Conservation (phyloP, 345 rosid genomes). For the Trapa incisa region DNA sequence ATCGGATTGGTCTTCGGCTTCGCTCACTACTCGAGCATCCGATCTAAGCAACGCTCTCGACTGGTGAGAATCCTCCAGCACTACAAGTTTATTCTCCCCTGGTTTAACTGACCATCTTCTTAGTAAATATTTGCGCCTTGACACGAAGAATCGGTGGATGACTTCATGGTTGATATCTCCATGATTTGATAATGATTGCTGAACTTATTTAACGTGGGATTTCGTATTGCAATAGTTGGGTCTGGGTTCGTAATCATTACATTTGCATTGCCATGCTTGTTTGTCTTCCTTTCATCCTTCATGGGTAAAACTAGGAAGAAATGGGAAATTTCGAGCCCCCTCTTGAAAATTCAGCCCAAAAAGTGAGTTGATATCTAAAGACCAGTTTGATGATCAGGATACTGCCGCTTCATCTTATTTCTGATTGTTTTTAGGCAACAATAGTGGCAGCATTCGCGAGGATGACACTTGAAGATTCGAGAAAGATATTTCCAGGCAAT, state of each 20-base stretch:
- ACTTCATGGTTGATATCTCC: neutral
- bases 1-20: constrained; percentile 54
- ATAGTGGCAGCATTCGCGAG: constrained; percentile 75
- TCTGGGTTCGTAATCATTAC: neutral
- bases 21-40: constrained; percentile 54
- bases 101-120: neutral
- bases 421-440: constrained; percentile 31
- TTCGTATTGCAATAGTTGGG: neutral
- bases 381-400: neutral
- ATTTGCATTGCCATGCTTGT: too few relatives aligned
- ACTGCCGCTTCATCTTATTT: neutral
- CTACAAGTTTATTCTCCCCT: neutral
- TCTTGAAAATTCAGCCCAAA: neutral
- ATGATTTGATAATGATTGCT: neutral
- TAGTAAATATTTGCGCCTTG: neutral
- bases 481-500: constrained; percentile 54
- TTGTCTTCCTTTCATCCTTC: too few relatives aligned
- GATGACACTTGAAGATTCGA: constrained; percentile 78
- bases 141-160: neutral
- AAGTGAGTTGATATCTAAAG: neutral
- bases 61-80: constrained; percentile 25
- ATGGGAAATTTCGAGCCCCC: neutral
- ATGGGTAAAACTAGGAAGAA: neutral
- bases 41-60: constrained; percentile 69
- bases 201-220: neutral